Evolutionary conservation across 768 basidiomycete genomes (phyloP), one percentile per base, ranked within the genome.

Genomic region (Boletus rubescentipes): DNA sequence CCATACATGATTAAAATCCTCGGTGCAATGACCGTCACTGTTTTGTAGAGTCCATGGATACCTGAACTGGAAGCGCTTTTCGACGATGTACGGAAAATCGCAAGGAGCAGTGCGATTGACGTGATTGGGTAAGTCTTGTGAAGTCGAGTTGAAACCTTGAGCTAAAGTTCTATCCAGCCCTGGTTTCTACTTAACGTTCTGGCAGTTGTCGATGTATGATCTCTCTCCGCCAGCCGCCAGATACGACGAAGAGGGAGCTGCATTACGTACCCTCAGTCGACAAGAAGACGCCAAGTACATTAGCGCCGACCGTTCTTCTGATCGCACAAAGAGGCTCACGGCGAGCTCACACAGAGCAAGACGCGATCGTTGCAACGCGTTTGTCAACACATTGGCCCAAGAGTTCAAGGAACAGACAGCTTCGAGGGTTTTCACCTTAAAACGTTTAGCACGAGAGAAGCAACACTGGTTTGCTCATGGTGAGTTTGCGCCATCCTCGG

Each of bases 181-280:
- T 29, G 89, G 86, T 3, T 98, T 99, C 73, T 98, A 94, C 65
- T 72, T 91, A 42, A 93, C 95, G 3, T 99, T 98, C 74, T 99
- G 97, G 97, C 95, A 98, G 68, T 72, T 98, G 47, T 89, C 92
- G 1, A 88, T 89, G 32, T 91, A 93, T 63, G 97, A 99, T 69
- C 78, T 98, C 32, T 74, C 83, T 1, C 88, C 91, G 12, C 93
- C 95, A 0, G 76, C 79, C 16, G 65, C 82, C 7, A 83, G 82
- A 54, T 99, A 98, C 57, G 86, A 91, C 41, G 87, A 90, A 63
- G 89, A 93, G 63, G 81, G 83, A 30, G 77, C 80, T 23, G 74
- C 77, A 15, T 68, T 91, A 30, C 78, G 82, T 35, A 72, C 78
- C 5, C 73, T 88, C 29, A 87, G 85, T 62, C 82, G 81, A 3